Evolutionary conservation across 345 rosid genomes (phyloP).

Genomic region (Citrus inodora): DNA sequence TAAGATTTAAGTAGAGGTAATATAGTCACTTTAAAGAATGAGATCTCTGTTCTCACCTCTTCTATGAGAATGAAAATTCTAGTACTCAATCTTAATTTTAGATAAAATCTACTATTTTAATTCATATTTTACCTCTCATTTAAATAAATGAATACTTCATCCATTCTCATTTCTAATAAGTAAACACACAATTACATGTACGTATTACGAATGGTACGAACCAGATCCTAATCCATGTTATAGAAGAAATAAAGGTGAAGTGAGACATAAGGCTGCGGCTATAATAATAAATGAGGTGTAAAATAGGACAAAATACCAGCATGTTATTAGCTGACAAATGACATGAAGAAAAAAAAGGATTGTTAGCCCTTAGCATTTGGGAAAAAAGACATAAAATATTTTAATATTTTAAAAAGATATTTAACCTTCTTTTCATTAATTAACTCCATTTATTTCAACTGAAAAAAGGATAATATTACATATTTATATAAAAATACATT

Average conservation of each 20-base stretch:
- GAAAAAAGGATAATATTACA: accelerated
- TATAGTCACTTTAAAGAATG: accelerated
- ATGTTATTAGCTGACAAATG: neutral
- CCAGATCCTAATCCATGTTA: neutral
- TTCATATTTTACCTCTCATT: accelerated
- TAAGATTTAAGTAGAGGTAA: accelerated
- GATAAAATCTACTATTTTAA: accelerated
- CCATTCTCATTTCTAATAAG: accelerated
- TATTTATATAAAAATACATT: too few relatives aligned
- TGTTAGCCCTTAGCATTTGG: accelerated
- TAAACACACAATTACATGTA: too few relatives aligned
- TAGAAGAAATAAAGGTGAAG: neutral
- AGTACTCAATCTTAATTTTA: too few relatives aligned
- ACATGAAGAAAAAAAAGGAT: neutral
- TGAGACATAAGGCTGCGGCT: neutral
- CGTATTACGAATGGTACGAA: neutral
- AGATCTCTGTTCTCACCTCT: accelerated
- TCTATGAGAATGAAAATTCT: too few relatives aligned
- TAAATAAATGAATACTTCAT: too few relatives aligned
- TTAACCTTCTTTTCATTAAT: too few relatives aligned
- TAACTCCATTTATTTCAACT: too few relatives aligned
- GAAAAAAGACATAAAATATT: too few relatives aligned
- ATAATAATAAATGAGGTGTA: neutral
- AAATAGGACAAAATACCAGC: neutral
- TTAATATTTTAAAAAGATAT: too few relatives aligned